Conservation (phyloP, 768 basidiomycete species). For the Infundibulicybe gibba region DNA sequence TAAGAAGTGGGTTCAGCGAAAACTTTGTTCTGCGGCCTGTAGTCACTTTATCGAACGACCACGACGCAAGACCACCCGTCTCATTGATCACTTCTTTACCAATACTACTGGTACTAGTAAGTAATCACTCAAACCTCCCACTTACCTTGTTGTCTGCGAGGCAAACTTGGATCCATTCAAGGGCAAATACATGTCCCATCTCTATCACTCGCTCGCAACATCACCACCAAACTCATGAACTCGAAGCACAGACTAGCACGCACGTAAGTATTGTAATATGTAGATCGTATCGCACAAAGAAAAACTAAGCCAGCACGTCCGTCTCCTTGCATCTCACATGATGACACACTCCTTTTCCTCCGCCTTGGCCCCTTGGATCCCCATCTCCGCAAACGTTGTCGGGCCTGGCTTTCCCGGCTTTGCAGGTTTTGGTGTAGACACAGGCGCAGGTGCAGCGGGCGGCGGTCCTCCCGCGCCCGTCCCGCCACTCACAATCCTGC, state of each 20-base stretch:
- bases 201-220: too few relatives aligned
- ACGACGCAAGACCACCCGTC: too few relatives aligned
- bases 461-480: slow-evolving; percentile 7
- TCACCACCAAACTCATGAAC: too few relatives aligned
- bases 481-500: slow-evolving; percentile 10
- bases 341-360: slow-evolving; percentile 84
- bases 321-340: slow-evolving; percentile 50
- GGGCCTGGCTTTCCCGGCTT: slow-evolving; percentile 34
- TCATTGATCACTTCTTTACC: too few relatives aligned
- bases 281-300: background rate
- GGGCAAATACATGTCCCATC: too few relatives aligned
- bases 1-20: too few relatives aligned
- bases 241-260: background rate
- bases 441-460: slow-evolving; percentile 1
- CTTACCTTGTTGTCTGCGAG: too few relatives aligned
- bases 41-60: too few relatives aligned
- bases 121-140: too few relatives aligned
- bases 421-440: background rate
- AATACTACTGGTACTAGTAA: too few relatives aligned
- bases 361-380: slow-evolving; percentile 72
- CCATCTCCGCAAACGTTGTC: slow-evolving; percentile 93
- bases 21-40: too few relatives aligned
- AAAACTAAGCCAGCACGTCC: background rate
- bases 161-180: too few relatives aligned
- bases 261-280: background rate